phyloP scores from a whole-genome alignment of 2,329 filamentous ascomycete species.

The Bretziella fagacearum region DNA sequence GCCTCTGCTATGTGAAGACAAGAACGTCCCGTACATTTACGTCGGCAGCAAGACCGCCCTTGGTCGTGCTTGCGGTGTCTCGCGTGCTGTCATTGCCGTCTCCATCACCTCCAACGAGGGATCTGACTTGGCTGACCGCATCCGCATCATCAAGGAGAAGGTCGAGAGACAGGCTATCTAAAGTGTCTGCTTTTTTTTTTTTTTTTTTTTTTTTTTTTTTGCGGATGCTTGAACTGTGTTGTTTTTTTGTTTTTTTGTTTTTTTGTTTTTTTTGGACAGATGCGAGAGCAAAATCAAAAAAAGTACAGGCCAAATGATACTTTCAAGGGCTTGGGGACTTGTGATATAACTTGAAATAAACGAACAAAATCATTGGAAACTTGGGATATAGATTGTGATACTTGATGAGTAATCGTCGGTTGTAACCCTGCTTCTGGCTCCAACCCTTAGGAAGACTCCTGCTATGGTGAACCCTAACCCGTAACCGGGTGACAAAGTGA shows the following conservation, averaged over 20 bases:
- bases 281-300: too few species aligned
- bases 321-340: too few species aligned
- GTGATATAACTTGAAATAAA: background rate
- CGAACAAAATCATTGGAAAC: conserved; percentile 4
- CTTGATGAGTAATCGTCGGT: background rate
- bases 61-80: conserved; percentile 79
- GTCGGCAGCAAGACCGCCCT: conserved; percentile 68
- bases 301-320: too few species aligned
- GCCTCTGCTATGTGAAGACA: conserved; percentile 74
- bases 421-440: background rate
- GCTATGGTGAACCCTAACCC: too few species aligned
- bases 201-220: too few species aligned
- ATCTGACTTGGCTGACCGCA: conserved; percentile 73
- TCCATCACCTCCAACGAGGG: conserved; percentile 87
- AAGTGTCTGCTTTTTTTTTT: conserved; percentile 19
- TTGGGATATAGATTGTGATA: background rate
- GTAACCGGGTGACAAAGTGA: background rate
- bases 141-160: conserved; percentile 80
- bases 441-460: too few species aligned
- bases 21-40: conserved; percentile 49
- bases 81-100: conserved; percentile 68
- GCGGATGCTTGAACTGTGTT: too few species aligned
- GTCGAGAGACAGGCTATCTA: conserved; percentile 92
- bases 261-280: too few species aligned
- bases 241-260: too few species aligned